Conservation (phyloP, 768 basidiomycete species). For the Tricholoma terreum region DNA sequence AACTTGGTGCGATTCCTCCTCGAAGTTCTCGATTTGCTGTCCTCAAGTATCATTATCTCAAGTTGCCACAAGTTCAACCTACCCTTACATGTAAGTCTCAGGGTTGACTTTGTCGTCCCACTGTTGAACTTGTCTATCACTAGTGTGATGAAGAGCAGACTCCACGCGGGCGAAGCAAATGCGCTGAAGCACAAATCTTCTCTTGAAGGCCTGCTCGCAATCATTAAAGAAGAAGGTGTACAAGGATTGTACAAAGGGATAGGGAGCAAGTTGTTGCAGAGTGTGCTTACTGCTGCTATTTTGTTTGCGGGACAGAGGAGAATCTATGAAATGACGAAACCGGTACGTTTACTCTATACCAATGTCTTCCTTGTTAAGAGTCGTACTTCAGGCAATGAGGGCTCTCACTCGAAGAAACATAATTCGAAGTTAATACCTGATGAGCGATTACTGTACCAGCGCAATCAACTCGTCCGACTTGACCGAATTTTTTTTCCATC, state of each 20-base stretch:
- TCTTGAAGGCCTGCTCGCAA: slow-evolving; percentile 71
- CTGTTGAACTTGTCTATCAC: neutral
- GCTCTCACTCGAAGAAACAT: too few species aligned
- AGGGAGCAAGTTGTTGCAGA: slow-evolving; percentile 85
- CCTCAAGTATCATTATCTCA: slow-evolving; percentile 3
- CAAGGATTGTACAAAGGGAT: slow-evolving; percentile 86
- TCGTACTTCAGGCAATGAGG: slow-evolving; percentile 4
- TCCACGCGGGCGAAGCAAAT: slow-evolving; percentile 70
- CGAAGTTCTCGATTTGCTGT: neutral
- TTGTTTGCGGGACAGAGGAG: slow-evolving; percentile 88
- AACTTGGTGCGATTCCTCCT: slow-evolving; percentile 56
- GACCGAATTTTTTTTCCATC: too few species aligned
- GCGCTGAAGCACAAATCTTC: slow-evolving; percentile 75
- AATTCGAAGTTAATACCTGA: too few species aligned
- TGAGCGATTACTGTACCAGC: too few species aligned
- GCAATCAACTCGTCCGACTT: too few species aligned
- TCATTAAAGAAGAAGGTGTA: slow-evolving; percentile 77
- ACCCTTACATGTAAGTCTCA: slow-evolving; percentile 44
- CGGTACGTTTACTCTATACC: slow-evolving; percentile 26
- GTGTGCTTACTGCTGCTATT: slow-evolving; percentile 90
- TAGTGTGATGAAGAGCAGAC: slow-evolving; percentile 73
- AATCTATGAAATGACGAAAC: slow-evolving; percentile 70
- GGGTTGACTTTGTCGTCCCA: neutral
- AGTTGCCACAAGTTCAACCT: slow-evolving; percentile 50
- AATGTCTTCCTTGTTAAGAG: neutral